Evolutionary conservation across 306 rosid genomes (phyloP), one percentile per base, ranked within the genome.

Genomic region (Boehmeria nivea): DNA sequence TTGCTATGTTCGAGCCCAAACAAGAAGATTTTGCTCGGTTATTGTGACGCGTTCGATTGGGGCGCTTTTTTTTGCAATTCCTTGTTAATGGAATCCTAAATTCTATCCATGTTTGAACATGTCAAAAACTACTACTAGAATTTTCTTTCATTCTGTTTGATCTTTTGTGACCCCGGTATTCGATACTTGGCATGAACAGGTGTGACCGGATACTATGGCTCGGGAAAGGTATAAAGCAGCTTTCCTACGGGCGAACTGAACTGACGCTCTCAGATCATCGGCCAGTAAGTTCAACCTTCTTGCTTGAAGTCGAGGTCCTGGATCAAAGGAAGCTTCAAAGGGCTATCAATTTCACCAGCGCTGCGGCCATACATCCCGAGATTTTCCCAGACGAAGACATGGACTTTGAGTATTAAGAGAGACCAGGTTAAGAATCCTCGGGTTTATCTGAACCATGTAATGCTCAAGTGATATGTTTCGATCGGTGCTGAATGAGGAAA

Each of bases 191-290:
- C 44, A 42, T 38, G 57, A 40, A 66, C 83, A 91, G 98, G 96
- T 91, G 99, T 51, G 99, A 91, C 51, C 82, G 99, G 5, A 79
- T 91, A 78, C 50, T 87, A 34, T 85, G 94, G 95, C 66, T 66
- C 17, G 99, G 96, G 59, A 91, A 66, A 70, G 95, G 96, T 43
- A 87, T 85, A 46, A 82, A 81, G 40, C 99, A 91, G 60, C 56
- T 78, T 25, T 71, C 77, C 39, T 91, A 91, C 17, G 51, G 71
- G 43, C 81, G 87, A 17, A 69, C 94, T 52, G 96, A 91, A 12
- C 18, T 75, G 31, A 74, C 33, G 66, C 51, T 87, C 39, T 91
- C 99, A 6, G 96, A 87, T 81, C 99, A 91, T 67, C 60, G 94
- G 20, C 95, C 99, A 0, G 89, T 87, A 37, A 77, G 94, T 38